Conservation (phyloP, 495 filamentous ascomycete genomes). For the Talaromyces ruber region DNA sequence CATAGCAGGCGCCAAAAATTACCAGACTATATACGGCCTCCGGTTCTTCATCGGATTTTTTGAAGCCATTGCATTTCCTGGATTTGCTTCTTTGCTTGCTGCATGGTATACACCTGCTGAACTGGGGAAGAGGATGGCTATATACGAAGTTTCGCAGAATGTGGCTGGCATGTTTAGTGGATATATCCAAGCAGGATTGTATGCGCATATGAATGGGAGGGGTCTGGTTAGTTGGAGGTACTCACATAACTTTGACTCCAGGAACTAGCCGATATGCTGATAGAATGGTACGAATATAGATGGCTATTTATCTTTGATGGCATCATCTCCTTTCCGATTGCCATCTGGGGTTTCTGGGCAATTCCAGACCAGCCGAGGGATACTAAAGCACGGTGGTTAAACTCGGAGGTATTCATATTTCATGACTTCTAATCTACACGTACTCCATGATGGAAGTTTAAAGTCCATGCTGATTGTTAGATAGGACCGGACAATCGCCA, state of each 20-base stretch:
- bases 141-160: neutral
- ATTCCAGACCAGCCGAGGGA: neutral
- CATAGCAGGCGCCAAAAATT: neutral
- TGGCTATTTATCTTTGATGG: conserved; percentile 1
- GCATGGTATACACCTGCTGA: neutral
- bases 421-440: too few species aligned
- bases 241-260: neutral
- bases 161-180: conserved; percentile 2
- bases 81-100: neutral
- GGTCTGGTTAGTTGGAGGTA: neutral
- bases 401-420: neutral
- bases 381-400: neutral
- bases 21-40: neutral
- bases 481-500: neutral
- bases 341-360: neutral
- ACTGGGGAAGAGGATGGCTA: neutral
- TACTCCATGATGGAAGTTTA: too few species aligned
- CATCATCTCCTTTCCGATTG: neutral
- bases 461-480: too few species aligned
- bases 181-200: neutral
- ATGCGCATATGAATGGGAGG: neutral
- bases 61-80: neutral
- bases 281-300: neutral
- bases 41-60: neutral
- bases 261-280: neutral